Evolutionary conservation across 805 yeast genomes (phyloP), one percentile per base, ranked within the genome.

Genomic region (Yamadazyma insecticola): DNA sequence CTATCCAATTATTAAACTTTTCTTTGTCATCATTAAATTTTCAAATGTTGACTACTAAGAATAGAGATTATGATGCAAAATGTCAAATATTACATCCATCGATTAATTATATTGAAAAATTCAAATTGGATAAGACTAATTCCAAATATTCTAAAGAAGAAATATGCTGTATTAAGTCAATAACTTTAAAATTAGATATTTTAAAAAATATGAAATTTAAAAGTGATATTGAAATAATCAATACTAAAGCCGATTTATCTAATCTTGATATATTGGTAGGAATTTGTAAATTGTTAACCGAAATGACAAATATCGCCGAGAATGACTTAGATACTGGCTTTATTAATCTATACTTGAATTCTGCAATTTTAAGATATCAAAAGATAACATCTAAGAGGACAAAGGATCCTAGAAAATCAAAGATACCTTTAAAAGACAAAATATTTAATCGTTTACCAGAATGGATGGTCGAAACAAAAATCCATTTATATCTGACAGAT

Each of bases 81-180:
- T 62, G 64, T 32, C 58, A 59, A 29, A 34, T 63, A 12, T 39
- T 61, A 13, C 51, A 54, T 26, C 70, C 70, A 2, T 44, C 50
- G 6, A 37, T 55, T 1, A 41, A 44, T 0, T 64, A 56, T 36
- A 47, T 47, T 21, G 62, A 60, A 36, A 60, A 55, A 29, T 5
- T 33, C 9, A 17, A n/a, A 12, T n/a, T n/a, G 22, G 22, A 19
- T 17, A 38, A 34, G 16, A 26, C 26, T 11, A 23, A 6, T 19
- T 32, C n/a, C n/a, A n/a, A n/a, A n/a, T n/a, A n/a, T n/a, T n/a
- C n/a, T n/a, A n/a, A 35, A 29, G n/a, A 48, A 48, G 18, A 55
- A 57, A 18, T 32, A 59, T n/a, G 43, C 48, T 13, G 41, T 44
- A 6, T 32, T 47, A 24, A 33, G 43, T 40, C 47, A 16, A 41